These are phyloP conservation scores for Aquilaria malaccensis DNA, from an alignment of 345 rosid genomes.

Conservation along the genomic window DNA sequence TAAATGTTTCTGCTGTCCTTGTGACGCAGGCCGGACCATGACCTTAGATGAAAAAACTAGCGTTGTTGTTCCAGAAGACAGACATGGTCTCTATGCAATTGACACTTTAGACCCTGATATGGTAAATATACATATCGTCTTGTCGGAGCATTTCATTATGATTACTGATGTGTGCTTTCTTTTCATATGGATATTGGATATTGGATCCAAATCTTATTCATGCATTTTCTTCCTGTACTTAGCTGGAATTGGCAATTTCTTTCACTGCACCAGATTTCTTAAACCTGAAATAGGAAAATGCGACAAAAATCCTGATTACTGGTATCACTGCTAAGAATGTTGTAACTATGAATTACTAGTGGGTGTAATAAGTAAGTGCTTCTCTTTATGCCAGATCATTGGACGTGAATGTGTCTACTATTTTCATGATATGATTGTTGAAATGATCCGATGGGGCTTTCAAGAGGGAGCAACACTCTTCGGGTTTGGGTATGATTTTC, in stretches of 20 bases:
- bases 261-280: not conserved
- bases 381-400: conserved; percentile 40
- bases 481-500: conserved; percentile 95
- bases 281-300: not conserved
- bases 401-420: conserved; percentile 81
- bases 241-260: no score
- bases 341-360: not conserved
- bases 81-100: conserved; percentile 80
- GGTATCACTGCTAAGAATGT: not conserved
- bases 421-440: conserved; percentile 93
- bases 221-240: not conserved
- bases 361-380: conserved; percentile 3
- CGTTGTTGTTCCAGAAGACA: conserved; percentile 79
- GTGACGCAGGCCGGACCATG: conserved; percentile 58
- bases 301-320: not conserved
- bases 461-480: conserved; percentile 91
- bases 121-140: conserved; percentile 29
- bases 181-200: not conserved
- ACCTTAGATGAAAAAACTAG: conserved; percentile 60
- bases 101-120: conserved; percentile 95
- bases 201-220: not conserved
- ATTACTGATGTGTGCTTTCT: conserved; percentile 1
- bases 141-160: not conserved
- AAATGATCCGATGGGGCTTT: conserved; percentile 93
- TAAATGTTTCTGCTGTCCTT: not conserved